Evolutionary conservation across 2,329 filamentous ascomycete species (phyloP), one percentile per base, ranked within the genome.

Genomic region (Trichoderma sp.): DNA sequence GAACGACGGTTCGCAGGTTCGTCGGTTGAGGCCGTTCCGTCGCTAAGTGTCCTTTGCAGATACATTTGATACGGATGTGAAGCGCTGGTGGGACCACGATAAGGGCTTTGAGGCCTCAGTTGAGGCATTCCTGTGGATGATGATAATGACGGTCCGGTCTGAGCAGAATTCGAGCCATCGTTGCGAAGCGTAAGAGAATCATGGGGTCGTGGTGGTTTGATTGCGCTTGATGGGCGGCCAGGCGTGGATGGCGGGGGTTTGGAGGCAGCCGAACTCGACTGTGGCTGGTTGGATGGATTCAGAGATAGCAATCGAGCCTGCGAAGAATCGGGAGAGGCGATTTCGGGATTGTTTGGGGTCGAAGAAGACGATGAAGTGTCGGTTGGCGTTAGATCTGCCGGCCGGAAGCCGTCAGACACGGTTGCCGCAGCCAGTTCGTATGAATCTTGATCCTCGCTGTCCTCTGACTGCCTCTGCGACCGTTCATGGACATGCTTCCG

Each of bases 31-130:
- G 89, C 87, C 22, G 92, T 92, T n/a, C 88, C 86, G 42, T 90
- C 81, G 74, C 92, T 94, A 27, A 90, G 86, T 66, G 80, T 80
- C 63, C 88, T 86, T 76, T 97, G 93, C 7, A 90, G 87, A 77
- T 96, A 96, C 87, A 94, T 90, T 72, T 87, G 87, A 76, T 96
- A 97, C 0, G 92, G 92, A 78, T 95, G 91, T 64, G 92, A 95
- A 19, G 93, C 92, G 3, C 89, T 90, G 4, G 86, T 88, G 1
- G 89, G 86, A 7, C 89, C 90, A 17, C 86, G 86, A 71, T 93
- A 92, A 13, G 90, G 90, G 68, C 87, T 89, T 67, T 92, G 84
- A 4, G 82, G 70, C 35, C 78, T 76, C 22, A 84, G 74, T 45
- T 79, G 77, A 3, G 78, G 75, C n/a, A 78, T 76, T 2, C 77